Conservation (phyloP, 1,284 basidiomycete genomes). For the Rhodotorula sp. region DNA sequence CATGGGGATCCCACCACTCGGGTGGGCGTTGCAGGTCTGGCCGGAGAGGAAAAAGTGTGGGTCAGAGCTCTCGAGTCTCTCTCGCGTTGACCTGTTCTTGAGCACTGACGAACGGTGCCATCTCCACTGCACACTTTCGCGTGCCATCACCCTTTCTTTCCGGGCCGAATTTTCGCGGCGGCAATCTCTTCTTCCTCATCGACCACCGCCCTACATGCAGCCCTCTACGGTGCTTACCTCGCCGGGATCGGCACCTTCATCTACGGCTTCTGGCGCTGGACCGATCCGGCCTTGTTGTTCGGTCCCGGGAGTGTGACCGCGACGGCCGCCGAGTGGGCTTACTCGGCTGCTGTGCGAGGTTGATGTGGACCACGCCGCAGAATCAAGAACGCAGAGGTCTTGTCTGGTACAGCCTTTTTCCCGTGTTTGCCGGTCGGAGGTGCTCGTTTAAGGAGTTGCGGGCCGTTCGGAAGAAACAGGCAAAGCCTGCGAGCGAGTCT, state of each 20-base stretch:
- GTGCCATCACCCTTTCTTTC: too few relatives aligned
- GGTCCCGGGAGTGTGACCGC: neutral
- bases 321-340: neutral
- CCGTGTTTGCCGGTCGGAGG: too few relatives aligned
- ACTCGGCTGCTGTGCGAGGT: neutral
- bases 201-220: slow-evolving; percentile 46
- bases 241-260: slow-evolving; percentile 57
- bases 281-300: slow-evolving; percentile 36
- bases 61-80: slow-evolving; percentile 33
- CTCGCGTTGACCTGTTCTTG: slow-evolving; percentile 47
- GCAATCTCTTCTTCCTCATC: neutral
- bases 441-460: too few relatives aligned
- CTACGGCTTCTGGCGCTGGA: slow-evolving; percentile 42
- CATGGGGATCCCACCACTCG: slow-evolving; percentile 77
- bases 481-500: too few relatives aligned
- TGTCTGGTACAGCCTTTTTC: neutral
- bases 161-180: neutral
- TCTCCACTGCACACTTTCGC: too few relatives aligned
- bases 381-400: neutral
- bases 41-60: slow-evolving; percentile 52
- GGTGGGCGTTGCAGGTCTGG: slow-evolving; percentile 51
- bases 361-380: neutral
- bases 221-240: slow-evolving; percentile 55
- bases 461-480: too few relatives aligned
- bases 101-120: neutral